Percentiles rank a stretch among this genome's conserved stretches.
These are phyloP conservation scores for Vitellaria paradoxa DNA, from an alignment of 179 eudicot genomes.

Conservation along the genomic window DNA sequence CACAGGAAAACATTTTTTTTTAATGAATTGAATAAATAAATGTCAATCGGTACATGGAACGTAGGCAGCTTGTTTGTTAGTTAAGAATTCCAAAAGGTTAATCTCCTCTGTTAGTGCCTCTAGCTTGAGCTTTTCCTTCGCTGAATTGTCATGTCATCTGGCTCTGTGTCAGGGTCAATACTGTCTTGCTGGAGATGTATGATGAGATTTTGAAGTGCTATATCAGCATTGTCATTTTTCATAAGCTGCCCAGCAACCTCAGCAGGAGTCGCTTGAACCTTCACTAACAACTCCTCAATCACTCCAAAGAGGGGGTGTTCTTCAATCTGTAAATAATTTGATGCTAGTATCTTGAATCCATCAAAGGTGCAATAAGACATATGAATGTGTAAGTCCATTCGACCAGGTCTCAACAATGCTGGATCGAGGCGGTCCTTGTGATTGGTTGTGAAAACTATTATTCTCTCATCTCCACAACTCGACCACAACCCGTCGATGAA, in stretches of 20 bases:
- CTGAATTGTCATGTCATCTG: no score
- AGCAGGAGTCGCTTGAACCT: slow-evolving; percentile 35
- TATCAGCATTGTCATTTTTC: slow-evolving; percentile 26
- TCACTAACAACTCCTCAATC: slow-evolving; percentile 17
- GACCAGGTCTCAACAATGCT: slow-evolving; percentile 39
- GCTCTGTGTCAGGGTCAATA: background rate
- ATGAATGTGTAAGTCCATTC: slow-evolving; percentile 45
- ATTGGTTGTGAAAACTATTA: slow-evolving; percentile 44
- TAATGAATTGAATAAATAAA: background rate
- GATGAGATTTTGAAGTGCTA: slow-evolving; percentile 21
- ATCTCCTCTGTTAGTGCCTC: background rate
- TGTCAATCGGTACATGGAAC: background rate
- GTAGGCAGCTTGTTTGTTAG: background rate
- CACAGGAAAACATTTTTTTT: background rate
- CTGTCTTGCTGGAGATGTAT: slow-evolving; percentile 8
- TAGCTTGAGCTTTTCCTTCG: background rate
- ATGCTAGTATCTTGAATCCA: slow-evolving; percentile 32
- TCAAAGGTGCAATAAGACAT: slow-evolving; percentile 38
- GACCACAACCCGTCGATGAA: slow-evolving; percentile 52
- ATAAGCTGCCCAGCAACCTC: slow-evolving; percentile 34
- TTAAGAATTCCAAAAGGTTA: background rate
- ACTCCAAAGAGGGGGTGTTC: slow-evolving; percentile 23
- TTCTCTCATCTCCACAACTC: slow-evolving; percentile 43
- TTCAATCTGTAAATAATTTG: slow-evolving; percentile 27
- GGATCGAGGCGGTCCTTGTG: slow-evolving; percentile 44